Evolutionary conservation across 2,329 filamentous ascomycete species (phyloP).

Genomic region (Neonectria sp.): DNA sequence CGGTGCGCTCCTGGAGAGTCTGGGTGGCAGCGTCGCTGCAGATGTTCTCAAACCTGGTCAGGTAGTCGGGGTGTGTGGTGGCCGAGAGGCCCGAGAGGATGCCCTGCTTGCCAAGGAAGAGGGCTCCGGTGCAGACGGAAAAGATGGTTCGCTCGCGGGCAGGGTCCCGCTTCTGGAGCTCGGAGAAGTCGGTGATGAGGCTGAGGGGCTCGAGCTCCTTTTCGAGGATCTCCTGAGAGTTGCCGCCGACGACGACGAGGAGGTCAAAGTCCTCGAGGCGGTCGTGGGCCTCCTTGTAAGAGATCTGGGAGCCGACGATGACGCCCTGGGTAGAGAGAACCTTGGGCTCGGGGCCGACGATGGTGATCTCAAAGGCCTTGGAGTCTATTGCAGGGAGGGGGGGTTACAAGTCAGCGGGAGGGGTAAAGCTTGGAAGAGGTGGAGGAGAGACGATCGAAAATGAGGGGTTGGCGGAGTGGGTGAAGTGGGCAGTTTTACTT

Average conservation of each 20-base stretch:
- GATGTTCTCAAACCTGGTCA: slow-evolving; percentile 85
- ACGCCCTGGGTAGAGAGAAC: slow-evolving; percentile 75
- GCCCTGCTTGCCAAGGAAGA: slow-evolving; percentile 83
- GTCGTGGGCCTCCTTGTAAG: slow-evolving; percentile 84
- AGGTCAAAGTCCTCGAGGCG: slow-evolving; percentile 83
- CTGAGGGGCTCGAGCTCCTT: slow-evolving; percentile 77
- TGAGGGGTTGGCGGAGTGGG: slow-evolving; percentile 22
- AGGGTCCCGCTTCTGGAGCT: slow-evolving; percentile 85
- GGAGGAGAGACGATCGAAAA: slow-evolving; percentile 12
- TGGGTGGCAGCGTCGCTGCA: slow-evolving; percentile 81
- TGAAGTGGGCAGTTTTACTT: slow-evolving; percentile 46
- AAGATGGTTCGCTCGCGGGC: slow-evolving; percentile 85
- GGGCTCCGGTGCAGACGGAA: slow-evolving; percentile 83
- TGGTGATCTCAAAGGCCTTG: slow-evolving; percentile 72
- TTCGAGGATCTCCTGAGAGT: slow-evolving; percentile 75
- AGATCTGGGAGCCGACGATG: slow-evolving; percentile 80
- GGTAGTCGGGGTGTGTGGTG: slow-evolving; percentile 86
- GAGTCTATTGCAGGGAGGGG: slow-evolving; percentile 56
- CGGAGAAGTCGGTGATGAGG: slow-evolving; percentile 82
- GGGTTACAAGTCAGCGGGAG: slow-evolving; percentile 41
- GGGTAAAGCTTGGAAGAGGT: slow-evolving; percentile 36
- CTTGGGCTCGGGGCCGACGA: slow-evolving; percentile 68
- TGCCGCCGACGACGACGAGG: slow-evolving; percentile 83
- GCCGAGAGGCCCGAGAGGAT: slow-evolving; percentile 84
- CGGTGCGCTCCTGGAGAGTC: slow-evolving; percentile 82